Base-by-base conservation (phyloP, 164 flowering plant species). In the Tetracentron sinense region DNA sequence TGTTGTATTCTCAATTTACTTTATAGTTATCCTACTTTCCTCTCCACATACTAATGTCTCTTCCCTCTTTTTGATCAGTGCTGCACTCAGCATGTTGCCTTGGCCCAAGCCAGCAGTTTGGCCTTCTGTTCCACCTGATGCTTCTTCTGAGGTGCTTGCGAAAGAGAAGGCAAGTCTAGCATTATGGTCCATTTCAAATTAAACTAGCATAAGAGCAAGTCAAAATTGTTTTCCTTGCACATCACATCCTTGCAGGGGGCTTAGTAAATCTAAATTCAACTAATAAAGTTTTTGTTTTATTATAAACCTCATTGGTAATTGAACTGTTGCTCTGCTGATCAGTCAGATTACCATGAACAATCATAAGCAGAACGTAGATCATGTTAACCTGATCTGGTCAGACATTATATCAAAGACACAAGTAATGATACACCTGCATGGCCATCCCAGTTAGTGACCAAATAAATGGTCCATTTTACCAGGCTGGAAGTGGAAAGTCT, bases 41-140 rank as follows among this genome's bases (percentile, higher is more conserved):
- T 44, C 6, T 58, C 1, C 25, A 48, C 16, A 19, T 20, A 33
- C 17, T 27, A 28, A 15, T 26, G 26, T 10, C 7, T 38, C n/a
- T 29, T 52, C 42, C 56, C 46, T 26, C 33, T n/a, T 74, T 56
- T 60, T 60, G 61, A 35, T 52, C 87, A 94, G 99, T 80, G 95
- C 96, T 61, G 82, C 85, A 59, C 87, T 91, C 57, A 91, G 99
- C 79, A 89, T 94, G 96, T 80, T 94, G 50, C 93, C 97, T 58
- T 94, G 99, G 99, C 96, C 99, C 48, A 94, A 85, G 77, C 97
- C 97, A 57, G 81, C 83, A 31, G 78, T 85, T 60, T 94, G 99
- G 99, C 99, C 99, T 69, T 75, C 81, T 54, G 74, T 91, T 69
- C 96, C 97, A 46, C 66, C 93, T 55, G 96, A 91, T 75, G 89